Base-by-base conservation (phyloP, 2,329 filamentous ascomycete species). In the Aspergillus bombycis region DNA sequence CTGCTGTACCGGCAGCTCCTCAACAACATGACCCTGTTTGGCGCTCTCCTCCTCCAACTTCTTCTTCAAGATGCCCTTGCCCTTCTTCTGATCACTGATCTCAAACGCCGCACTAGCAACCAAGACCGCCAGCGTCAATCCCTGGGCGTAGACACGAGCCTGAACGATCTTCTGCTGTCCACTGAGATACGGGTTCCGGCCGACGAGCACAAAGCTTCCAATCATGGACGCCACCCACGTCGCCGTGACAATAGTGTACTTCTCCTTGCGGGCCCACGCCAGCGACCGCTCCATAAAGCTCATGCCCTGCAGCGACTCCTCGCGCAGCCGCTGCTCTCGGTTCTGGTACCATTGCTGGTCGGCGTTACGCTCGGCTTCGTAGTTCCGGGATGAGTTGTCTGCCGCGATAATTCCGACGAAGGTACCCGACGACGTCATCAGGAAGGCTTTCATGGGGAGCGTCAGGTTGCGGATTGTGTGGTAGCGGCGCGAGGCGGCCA, bases 121-220 rank as follows among this genome's bases (percentile, higher is more conserved):
- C 62, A 97, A 83, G 58, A 97, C 92, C 67, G 90, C 91, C 54
- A 97, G 83, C 6, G 94, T 96, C 71, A 96, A 82, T 7, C 91
- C 93, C 82, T 97, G 94, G 4, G 94, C 94, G 80, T 97, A 97
- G 68, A 97, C 91, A 86, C 94, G 90, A 28, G 93, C 94, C 84
- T 97, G 94, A 19, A 97, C 94, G 26, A 97, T 82, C 85, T 97
- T 97, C 84, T 97, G 94, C 65, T 86, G 82, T 2, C 88, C 89
- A 57, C 85, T 87, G 54, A 96, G 84, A 75, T 89, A 91, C 68
- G 86, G 89, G 77, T 92, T 92, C 67, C 92, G 87, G 74, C 90
- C 88, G 67, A 97, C 93, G 34, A 96, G 77, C 61, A 84, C 88
- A 69, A 95, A 86, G 5, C 92, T 89, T 48, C 89, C 79, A 63